phyloP scores from a whole-genome alignment of 169 alveolate species.

The Eimeria sp. region DNA sequence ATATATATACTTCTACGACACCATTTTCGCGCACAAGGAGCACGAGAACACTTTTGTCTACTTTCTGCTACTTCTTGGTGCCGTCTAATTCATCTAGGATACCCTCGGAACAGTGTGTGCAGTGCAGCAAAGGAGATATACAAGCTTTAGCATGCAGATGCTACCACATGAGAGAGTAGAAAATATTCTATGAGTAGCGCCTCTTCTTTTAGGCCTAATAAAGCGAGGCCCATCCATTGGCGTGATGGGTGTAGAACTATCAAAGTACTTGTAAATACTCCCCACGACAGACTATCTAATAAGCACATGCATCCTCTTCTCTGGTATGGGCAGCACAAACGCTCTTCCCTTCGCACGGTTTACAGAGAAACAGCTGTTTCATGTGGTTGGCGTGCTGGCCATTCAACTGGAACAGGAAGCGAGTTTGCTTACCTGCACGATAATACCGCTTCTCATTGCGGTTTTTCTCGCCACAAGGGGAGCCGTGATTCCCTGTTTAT shows the following conservation, averaged over 20 bases:
- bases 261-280: neutral
- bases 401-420: too few species aligned
- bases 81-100: neutral
- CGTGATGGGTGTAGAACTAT: neutral
- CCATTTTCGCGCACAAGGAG: too few species aligned
- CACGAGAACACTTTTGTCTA: neutral
- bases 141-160: neutral
- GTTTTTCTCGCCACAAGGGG: conserved; percentile 91
- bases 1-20: too few species aligned
- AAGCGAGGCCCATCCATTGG: neutral
- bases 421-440: conserved; percentile 85
- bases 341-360: too few species aligned
- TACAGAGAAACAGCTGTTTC: too few species aligned
- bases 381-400: too few species aligned
- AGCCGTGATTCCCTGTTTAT: conserved; percentile 93
- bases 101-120: neutral
- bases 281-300: neutral
- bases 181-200: neutral
- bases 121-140: neutral
- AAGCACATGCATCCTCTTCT: neutral
- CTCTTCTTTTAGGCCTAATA: neutral
- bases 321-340: too few species aligned
- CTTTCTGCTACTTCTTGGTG: neutral
- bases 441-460: conserved; percentile 92
- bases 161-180: neutral